Percentiles rank a stretch among this genome's conserved stretches.
phyloP scores from a whole-genome alignment of 2,329 filamentous ascomycete species.

The Aspergillus nomiae region DNA sequence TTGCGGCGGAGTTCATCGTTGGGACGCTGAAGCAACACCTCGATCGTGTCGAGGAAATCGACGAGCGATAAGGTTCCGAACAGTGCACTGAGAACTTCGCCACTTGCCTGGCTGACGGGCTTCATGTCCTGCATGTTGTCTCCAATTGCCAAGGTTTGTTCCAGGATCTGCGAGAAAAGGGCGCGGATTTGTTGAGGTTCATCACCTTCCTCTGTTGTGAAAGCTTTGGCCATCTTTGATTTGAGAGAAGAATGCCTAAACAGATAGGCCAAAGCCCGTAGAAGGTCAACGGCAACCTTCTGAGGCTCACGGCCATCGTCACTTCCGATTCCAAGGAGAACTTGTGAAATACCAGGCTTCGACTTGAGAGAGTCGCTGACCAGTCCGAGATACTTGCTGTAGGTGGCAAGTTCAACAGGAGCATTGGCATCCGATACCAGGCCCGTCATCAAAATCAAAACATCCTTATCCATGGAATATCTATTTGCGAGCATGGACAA shows the following conservation, averaged over 20 bases:
- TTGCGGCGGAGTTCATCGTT: conserved; percentile 76
- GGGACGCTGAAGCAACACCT: conserved; percentile 74
- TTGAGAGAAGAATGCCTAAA: conserved; percentile 46
- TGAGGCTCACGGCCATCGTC: conserved; percentile 51
- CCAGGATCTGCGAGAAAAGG: conserved; percentile 69
- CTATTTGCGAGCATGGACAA: conserved; percentile 88
- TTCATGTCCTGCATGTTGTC: conserved; percentile 50
- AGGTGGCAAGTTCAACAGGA: conserved; percentile 71
- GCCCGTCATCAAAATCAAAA: conserved; percentile 73
- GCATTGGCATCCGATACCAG: conserved; percentile 73
- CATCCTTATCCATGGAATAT: conserved; percentile 74
- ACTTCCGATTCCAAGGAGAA: conserved; percentile 65
- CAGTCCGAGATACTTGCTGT: conserved; percentile 75
- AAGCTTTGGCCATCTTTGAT: conserved; percentile 40
- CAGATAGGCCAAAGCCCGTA: conserved; percentile 43
- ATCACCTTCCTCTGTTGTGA: conserved; percentile 48
- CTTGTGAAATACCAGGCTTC: conserved; percentile 72
- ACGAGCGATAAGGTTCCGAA: conserved; percentile 81
- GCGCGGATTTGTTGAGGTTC: conserved; percentile 66
- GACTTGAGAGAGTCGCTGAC: conserved; percentile 73
- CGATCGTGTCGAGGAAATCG: conserved; percentile 87
- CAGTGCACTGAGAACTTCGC: conserved; percentile 74
- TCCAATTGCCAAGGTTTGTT: conserved; percentile 66
- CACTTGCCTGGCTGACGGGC: conserved; percentile 48
- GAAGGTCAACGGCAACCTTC: conserved; percentile 44